Percentiles rank a stretch among this genome's conserved stretches.
Evolutionary conservation across 768 basidiomycete genomes (phyloP).

Genomic region (Phylloporus rhodoxanthus): DNA sequence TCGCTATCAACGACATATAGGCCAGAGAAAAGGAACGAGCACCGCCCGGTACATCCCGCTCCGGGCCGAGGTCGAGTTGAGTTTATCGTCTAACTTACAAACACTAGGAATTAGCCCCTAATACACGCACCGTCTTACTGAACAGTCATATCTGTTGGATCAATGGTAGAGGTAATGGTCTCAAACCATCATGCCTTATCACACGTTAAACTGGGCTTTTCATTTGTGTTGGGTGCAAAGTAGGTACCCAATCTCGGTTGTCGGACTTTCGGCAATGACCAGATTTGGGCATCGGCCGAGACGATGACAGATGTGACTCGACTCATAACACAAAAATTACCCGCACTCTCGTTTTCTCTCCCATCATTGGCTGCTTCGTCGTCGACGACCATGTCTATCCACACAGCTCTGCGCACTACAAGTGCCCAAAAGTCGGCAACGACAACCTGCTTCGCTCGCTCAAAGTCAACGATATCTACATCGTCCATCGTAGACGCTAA

Average conservation of each 20-base stretch:
- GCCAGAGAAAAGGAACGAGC: not conserved
- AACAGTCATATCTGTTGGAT: not conserved
- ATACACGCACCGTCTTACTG: not conserved
- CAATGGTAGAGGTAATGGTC: not conserved
- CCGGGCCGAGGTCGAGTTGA: not conserved
- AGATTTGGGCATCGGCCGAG: conserved; percentile 25
- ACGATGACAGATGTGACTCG: conserved; percentile 16
- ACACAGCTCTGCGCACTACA: conserved; percentile 39
- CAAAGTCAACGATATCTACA: conserved; percentile 45
- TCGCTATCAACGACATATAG: conserved; percentile 31
- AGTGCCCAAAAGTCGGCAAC: conserved; percentile 34
- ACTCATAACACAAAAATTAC: conserved; percentile 3
- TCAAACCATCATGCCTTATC: not conserved
- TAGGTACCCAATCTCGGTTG: no score
- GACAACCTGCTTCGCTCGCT: conserved; percentile 37
- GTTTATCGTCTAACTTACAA: not conserved
- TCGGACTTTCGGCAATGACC: conserved; percentile 23
- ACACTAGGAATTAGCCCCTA: not conserved
- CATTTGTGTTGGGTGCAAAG: not conserved
- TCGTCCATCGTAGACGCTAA: conserved; percentile 71
- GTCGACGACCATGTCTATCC: conserved; percentile 37
- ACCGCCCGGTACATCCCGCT: not conserved
- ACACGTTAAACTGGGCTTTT: not conserved
- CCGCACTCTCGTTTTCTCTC: conserved; percentile 1
- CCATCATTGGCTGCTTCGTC: conserved; percentile 7